phyloP scores from a whole-genome alignment of 1,139 yeast species.

The Sugiyamaella paludigena region DNA sequence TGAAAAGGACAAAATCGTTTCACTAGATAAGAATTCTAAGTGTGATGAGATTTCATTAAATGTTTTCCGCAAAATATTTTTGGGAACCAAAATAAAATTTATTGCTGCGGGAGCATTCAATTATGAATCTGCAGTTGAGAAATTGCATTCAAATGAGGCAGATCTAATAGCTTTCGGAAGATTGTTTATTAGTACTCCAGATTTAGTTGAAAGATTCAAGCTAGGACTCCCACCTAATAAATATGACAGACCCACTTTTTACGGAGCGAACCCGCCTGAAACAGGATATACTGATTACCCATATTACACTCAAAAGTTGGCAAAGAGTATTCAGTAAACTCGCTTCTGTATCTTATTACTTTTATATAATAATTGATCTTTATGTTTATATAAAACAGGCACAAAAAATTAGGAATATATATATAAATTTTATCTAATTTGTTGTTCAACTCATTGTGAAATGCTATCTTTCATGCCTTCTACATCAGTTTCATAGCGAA shows the following conservation, averaged over 20 bases:
- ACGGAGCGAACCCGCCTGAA: conserved; percentile 23
- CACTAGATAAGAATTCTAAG: not conserved
- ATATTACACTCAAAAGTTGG: not conserved
- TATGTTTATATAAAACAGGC: no score
- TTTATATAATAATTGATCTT: no score
- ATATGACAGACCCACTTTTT: conserved; percentile 39
- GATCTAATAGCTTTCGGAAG: conserved; percentile 49
- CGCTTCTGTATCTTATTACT: no score
- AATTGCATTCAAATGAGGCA: conserved; percentile 32
- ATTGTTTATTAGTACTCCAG: conserved; percentile 50
- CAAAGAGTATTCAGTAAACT: no score
- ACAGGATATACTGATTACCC: conserved; percentile 38
- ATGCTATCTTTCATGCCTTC: no score
- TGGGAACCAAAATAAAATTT: not conserved
- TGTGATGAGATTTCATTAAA: not conserved
- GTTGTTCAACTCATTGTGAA: no score
- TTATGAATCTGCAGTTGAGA: not conserved
- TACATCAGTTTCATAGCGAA: not conserved
- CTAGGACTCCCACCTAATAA: conserved; percentile 34
- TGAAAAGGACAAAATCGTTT: not conserved
- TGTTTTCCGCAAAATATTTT: not conserved
- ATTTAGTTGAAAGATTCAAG: conserved; percentile 43
- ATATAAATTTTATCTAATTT: no score
- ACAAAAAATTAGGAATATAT: no score
- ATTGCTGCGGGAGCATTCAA: not conserved